Evolutionary conservation across 768 basidiomycete genomes (phyloP).

Genomic region (Dacryopinax spathularia): DNA sequence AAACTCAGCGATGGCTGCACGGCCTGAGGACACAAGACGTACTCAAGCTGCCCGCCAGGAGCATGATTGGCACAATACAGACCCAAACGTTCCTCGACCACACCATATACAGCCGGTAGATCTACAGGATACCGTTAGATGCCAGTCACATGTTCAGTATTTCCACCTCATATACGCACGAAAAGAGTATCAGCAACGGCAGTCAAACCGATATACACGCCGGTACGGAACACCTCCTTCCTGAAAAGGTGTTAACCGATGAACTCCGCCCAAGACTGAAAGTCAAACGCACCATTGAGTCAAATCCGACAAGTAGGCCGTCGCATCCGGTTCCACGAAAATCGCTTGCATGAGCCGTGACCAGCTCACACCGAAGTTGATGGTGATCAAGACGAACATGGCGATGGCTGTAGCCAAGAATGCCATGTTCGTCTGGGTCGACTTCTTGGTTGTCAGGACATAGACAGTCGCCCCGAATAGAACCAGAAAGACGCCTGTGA

Average conservation of each 20-base stretch:
- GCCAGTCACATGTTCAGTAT: background rate
- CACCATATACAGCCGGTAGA: slow-evolving; percentile 25
- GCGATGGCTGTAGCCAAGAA: slow-evolving; percentile 24
- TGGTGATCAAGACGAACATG: slow-evolving; percentile 25
- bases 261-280: too few species aligned
- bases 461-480: slow-evolving; percentile 23
- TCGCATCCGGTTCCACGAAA: background rate
- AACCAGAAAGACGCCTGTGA: slow-evolving; percentile 21
- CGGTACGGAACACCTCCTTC: slow-evolving; percentile 28
- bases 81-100: slow-evolving; percentile 19
- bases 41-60: slow-evolving; percentile 22
- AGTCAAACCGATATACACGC: slow-evolving; percentile 27
- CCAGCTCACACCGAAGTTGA: slow-evolving; percentile 7
- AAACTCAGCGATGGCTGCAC: too few species aligned
- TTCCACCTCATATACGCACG: slow-evolving; percentile 15
- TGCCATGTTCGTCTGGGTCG: slow-evolving; percentile 20
- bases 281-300: background rate
- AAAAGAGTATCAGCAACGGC: slow-evolving; percentile 29
- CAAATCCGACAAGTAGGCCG: background rate
- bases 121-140: background rate
- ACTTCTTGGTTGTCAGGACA: slow-evolving; percentile 21
- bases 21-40: background rate
- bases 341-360: background rate
- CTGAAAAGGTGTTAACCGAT: too few species aligned
- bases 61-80: slow-evolving; percentile 21